phyloP scores from a whole-genome alignment of 2,329 filamentous ascomycete genomes.

The Pseudogymnoascus sp. region DNA sequence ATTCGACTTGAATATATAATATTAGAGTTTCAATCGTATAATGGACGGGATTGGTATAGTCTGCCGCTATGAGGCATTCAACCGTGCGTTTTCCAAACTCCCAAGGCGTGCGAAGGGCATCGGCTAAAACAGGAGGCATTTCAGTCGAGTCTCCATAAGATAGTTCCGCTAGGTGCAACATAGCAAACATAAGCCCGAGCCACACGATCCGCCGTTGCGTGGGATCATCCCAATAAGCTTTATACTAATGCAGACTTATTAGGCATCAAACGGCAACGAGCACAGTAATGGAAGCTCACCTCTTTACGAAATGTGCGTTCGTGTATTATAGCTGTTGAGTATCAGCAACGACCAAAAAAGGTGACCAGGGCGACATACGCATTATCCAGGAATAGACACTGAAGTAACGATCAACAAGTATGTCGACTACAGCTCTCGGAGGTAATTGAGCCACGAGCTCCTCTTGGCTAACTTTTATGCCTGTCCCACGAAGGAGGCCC shows the following conservation, averaged over 20 bases:
- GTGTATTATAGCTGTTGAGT: conserved; percentile 12
- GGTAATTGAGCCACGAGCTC: conserved; percentile 12
- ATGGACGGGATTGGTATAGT: conserved; percentile 12
- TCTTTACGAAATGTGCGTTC: conserved; percentile 14
- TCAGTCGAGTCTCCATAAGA: conserved; percentile 10
- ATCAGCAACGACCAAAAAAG: neutral
- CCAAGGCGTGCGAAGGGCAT: neutral
- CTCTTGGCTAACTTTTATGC: conserved; percentile 7
- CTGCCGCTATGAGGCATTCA: conserved; percentile 12
- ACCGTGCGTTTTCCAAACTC: conserved; percentile 13
- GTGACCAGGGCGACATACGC: neutral
- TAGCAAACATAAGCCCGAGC: conserved; percentile 14
- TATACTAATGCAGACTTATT: conserved; percentile 10
- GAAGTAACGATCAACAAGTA: conserved; percentile 13
- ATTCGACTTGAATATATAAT: conserved; percentile 12
- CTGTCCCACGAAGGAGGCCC: conserved; percentile 12
- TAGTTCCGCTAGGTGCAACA: conserved; percentile 11
- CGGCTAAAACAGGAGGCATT: neutral
- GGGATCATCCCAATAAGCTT: conserved; percentile 12
- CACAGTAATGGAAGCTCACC: neutral
- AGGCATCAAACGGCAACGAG: neutral
- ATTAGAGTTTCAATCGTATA: conserved; percentile 14
- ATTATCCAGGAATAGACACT: neutral
- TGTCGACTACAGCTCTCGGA: conserved; percentile 3
- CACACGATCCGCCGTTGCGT: conserved; percentile 11